These are phyloP conservation scores for Ploettnerulaceae sp. DNA, from an alignment of 2,329 filamentous ascomycete species.

Conservation along the genomic window DNA sequence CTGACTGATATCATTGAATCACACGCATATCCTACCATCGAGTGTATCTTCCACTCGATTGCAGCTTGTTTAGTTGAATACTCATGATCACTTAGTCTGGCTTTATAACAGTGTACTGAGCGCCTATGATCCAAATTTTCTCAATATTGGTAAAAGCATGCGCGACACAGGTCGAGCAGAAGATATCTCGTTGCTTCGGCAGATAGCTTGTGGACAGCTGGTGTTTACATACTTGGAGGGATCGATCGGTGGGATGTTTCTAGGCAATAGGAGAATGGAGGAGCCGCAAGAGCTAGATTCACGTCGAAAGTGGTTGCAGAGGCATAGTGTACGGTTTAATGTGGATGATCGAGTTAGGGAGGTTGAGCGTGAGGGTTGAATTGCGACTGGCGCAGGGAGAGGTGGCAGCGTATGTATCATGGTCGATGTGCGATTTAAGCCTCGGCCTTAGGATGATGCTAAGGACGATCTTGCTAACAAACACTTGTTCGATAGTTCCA, in stretches of 20 bases:
- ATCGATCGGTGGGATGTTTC: conserved; percentile 24
- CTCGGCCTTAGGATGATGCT: neutral
- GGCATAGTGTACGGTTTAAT: conserved; percentile 42
- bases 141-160: conserved; percentile 35
- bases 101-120: conserved; percentile 33
- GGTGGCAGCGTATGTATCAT: conserved; percentile 21
- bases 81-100: conserved; percentile 32
- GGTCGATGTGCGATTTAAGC: neutral
- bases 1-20: conserved; percentile 31
- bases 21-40: conserved; percentile 48
- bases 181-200: conserved; percentile 40
- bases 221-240: conserved; percentile 36
- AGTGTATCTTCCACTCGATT: conserved; percentile 40
- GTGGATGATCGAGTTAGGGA: conserved; percentile 35
- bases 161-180: conserved; percentile 47
- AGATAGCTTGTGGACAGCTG: conserved; percentile 42
- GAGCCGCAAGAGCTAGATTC: conserved; percentile 43
- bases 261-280: conserved; percentile 40
- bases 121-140: conserved; percentile 19
- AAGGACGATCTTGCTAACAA: conserved; percentile 5
- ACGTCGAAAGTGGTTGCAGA: conserved; percentile 47
- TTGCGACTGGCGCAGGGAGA: conserved; percentile 37
- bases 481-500: neutral
- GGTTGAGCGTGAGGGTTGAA: conserved; percentile 34
- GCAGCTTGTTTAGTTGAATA: conserved; percentile 26